Base-by-base conservation (phyloP, 2,329 filamentous ascomycete species). In the Cytospora mali region DNA sequence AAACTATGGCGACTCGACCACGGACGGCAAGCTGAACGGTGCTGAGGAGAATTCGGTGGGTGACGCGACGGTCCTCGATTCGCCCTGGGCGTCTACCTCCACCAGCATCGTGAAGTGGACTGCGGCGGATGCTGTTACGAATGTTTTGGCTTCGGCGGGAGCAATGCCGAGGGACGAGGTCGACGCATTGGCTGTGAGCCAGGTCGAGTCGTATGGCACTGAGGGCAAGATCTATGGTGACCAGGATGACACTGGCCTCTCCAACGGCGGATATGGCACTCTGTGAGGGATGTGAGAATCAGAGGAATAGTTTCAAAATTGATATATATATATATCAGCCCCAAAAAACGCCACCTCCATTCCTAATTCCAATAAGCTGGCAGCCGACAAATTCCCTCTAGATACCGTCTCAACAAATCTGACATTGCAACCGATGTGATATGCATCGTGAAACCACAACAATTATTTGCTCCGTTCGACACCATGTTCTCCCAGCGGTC, bases 1-100 rank as follows among this genome's bases (percentile, higher is more conserved):
- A 13, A 80, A 80, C 66, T 79, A 73, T 57, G 74, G 76, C 58
- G 78, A 80, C 52, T 55, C 59, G 25, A 65, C 60, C 49, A 39
- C 57, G 10, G 66, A 68, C 11, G 62, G 65, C 28, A 65, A 66
- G 3, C 66, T 70, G 4, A 66, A 62, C 27, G 66, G 66, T 9
- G 59, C 53, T 3, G 52, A 55, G 28, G 61, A 66, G 14, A 64
- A 68, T 29, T 35, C 55, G 16, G 61, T 68, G 29, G 65, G 65
- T 1, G 50, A 54, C 6, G 62, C 65, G 3, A 58, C 58, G 13
- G 65, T 66, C 6, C 65, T 66, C 6, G 52, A 27, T 18, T 28
- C 62, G 35, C 65, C 69, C 1, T 72, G 70, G 70, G 69, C 62
- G 18, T 61, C 62, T 23, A 65, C 66, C 2, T 71, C 68, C 0